Percentiles rank a stretch among this genome's conserved stretches.
These are phyloP conservation scores for Ogataea kodamae DNA, from an alignment of 805 yeast genomes.

Conservation along the genomic window DNA sequence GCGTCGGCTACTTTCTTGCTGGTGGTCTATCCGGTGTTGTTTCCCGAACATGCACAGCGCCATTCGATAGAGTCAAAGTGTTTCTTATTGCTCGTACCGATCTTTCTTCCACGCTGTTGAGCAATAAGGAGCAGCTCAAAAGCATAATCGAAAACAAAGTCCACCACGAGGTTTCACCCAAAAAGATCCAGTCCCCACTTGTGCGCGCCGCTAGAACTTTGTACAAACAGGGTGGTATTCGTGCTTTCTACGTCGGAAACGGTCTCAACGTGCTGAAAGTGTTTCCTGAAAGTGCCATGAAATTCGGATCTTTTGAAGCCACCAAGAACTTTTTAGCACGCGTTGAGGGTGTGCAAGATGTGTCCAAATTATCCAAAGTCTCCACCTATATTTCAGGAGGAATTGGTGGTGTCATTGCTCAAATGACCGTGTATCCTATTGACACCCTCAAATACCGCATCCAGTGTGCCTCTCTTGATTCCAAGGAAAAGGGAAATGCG, in stretches of 20 bases:
- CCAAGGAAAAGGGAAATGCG: constrained; percentile 55
- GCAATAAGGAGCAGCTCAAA: constrained; percentile 44
- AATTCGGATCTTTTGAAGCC: constrained; percentile 93
- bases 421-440: constrained; percentile 89
- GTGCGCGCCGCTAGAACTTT: constrained; percentile 75
- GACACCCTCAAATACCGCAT: constrained; percentile 92
- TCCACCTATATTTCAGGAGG: constrained; percentile 95
- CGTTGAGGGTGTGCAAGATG: constrained; percentile 90
- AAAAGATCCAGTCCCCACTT: constrained; percentile 66
- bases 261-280: constrained; percentile 84
- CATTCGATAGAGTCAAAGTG: constrained; percentile 92
- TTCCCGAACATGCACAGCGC: constrained; percentile 95
- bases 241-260: constrained; percentile 92
- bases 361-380: constrained; percentile 71
- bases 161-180: constrained; percentile 40
- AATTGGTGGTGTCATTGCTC: constrained; percentile 91
- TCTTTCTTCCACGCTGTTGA: constrained; percentile 63
- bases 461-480: constrained; percentile 84
- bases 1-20: constrained; percentile 87
- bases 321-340: constrained; percentile 70
- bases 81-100: constrained; percentile 90
- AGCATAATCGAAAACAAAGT: constrained; percentile 34
- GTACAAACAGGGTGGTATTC: constrained; percentile 84
- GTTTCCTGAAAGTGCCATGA: constrained; percentile 93
- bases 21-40: constrained; percentile 97